Evolutionary conservation across 768 basidiomycete species (phyloP), one percentile per base, ranked within the genome.

Genomic region (Leccinum variicolor): DNA sequence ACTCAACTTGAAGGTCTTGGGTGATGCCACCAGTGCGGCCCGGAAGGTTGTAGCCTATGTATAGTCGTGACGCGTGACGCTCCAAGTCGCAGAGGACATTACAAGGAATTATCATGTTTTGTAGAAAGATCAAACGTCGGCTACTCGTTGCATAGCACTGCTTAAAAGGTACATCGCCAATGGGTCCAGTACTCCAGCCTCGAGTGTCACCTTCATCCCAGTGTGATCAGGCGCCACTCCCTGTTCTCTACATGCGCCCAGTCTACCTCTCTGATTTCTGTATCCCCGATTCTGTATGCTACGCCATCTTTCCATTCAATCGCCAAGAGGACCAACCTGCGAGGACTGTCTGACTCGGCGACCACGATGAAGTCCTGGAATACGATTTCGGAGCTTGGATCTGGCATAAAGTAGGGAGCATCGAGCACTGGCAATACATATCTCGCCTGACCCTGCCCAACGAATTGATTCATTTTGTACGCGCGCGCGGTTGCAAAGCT

Each of bases 341-440:
- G 13, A 15, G 7, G 17, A 11, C 4, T 28, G 9, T 31, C n/a
- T 19, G 41, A 4, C 19, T 46, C 54, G 7, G 63, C 63, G 6
- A 64, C 6, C 3, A 62, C 54, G 14, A 64, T 52, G 15, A 62
- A 65, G 26, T 61, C 55, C 50, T 63, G 62, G 3, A 39, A 0
- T 13, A 64, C 46, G 19, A 60, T 9, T 2, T 63, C 52, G 15
- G 49, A 4, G 0, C 15, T 5, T 9, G 28, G 4, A 7, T 56
- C 15, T 3, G 52, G 52, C 14, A n/a, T 4, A n/a, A 34, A 17
- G 23, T 34, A 8, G 6, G 23, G 45, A n/a, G 31, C 3, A 47
- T 47, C 41, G 11, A 49, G 49, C 4, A 25, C 25, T 25, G 25
- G 25, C 2, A 51, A 53, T 3, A 10, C 29, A 17, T 54, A 63